phyloP scores from a whole-genome alignment of 192 early-diverging fungal genomes.

The Linnemannia zychae region DNA sequence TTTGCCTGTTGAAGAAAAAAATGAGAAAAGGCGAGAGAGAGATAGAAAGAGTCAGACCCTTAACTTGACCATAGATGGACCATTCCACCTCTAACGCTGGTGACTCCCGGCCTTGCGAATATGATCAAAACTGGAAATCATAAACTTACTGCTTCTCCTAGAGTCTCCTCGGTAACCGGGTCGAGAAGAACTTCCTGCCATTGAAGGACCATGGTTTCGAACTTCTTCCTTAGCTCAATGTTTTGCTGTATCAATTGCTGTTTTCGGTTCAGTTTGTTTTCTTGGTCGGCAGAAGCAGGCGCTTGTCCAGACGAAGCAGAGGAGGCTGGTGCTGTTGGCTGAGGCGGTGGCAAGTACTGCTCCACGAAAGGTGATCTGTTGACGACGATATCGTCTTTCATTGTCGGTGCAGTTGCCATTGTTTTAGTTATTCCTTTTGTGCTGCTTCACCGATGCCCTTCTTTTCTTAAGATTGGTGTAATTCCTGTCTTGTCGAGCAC shows the following conservation, averaged over 20 bases:
- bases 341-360: slow-evolving; percentile 40
- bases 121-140: not conserved
- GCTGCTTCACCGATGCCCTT: too few relatives aligned
- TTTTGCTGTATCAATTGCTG: slow-evolving; percentile 41
- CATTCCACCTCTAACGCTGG: too few relatives aligned
- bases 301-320: not conserved
- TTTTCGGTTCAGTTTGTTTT: slow-evolving; percentile 25
- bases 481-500: not conserved
- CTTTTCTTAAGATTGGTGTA: not conserved
- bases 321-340: not conserved
- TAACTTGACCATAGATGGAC: too few relatives aligned
- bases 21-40: too few relatives aligned
- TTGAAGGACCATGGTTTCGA: slow-evolving; percentile 57
- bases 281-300: not conserved
- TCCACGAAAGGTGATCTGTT: slow-evolving; percentile 32
- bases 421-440: not conserved
- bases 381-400: slow-evolving; percentile 57
- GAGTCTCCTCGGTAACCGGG: slow-evolving; percentile 40
- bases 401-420: slow-evolving; percentile 31
- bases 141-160: slow-evolving; percentile 60
- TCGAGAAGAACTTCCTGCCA: slow-evolving; percentile 66
- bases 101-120: not conserved
- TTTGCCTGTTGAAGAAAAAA: slow-evolving; percentile 57
- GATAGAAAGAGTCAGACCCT: too few relatives aligned
- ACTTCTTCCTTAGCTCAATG: slow-evolving; percentile 46